Base-by-base conservation (phyloP, 257 asterid genomes). In the Lithospermum erythrorhizon region DNA sequence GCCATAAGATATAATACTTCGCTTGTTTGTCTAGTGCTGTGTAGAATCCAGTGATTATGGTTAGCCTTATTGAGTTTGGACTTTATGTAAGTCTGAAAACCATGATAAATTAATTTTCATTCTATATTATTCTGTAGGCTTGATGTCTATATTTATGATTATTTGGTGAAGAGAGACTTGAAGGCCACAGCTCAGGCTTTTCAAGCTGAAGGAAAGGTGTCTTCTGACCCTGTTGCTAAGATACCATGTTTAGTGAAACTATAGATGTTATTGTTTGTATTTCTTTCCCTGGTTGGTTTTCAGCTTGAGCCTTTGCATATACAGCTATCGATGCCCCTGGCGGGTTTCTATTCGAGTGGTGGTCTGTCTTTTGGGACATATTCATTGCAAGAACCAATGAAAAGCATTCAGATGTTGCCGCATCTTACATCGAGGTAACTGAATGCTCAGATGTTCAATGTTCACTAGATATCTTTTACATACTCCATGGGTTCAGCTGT, bases 281-380 rank as follows among this genome's bases (percentile, higher is more conserved):
- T 22, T 67, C 20, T 41, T 19, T 4, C 3, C 49, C 5, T 41
- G 49, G 49, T 41, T 41, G 49, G 18, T 41, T 41, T 41, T 41
- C 17, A 14, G 18, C 1, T 41, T 41, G 18, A 11, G 4, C 18
- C 3, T 1, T 41, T 41, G 62, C 37, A 52, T 9, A 14, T 71
- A 53, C 87, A 93, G 99, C 99, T 62, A 93, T 93, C 20, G 99
- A 93, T 81, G 99, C 99, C 58, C 99, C 99, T 27, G 99, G 99
- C 65, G 99, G 99, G 24, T 93, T 93, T 76, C 87, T 93, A 37
- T 93, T 93, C 23, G 99, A 93, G 65, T 93, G 99, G 97, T 93
- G 99, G 99, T 93, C 99, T 0, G 99, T 93, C 27, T 93, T 93
- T 66, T 93, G 99, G 99, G 99, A 93, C 76, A 93, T 93, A 71